phyloP scores from a whole-genome alignment of 164 flowering plant genomes.

The Stephania cephalantha region DNA sequence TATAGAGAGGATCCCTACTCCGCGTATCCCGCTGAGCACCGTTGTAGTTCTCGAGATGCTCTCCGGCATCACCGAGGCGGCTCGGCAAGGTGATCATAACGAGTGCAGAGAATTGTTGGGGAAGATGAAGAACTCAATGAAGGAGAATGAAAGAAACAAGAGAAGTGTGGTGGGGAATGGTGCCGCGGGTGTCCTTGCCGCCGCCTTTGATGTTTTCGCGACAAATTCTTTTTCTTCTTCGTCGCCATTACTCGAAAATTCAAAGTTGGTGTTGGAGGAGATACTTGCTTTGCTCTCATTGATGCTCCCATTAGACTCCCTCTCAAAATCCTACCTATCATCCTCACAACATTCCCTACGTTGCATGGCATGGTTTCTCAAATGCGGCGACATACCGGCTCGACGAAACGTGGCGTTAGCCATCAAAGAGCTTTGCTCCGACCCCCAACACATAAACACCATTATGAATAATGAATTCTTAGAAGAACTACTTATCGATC shows the following conservation, averaged over 20 bases:
- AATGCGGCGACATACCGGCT: conserved; percentile 29
- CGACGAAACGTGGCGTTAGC: conserved; percentile 42
- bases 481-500: conserved; percentile 37
- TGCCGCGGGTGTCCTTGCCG: conserved; percentile 24
- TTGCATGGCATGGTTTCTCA: conserved; percentile 42
- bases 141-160: conserved; percentile 60
- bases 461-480: conserved; percentile 14
- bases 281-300: conserved; percentile 28
- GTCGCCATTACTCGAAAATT: conserved; percentile 8
- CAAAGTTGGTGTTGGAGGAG: conserved; percentile 33
- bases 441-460: conserved; percentile 15
- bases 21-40: conserved; percentile 46
- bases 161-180: conserved; percentile 36
- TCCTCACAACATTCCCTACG: conserved; percentile 32
- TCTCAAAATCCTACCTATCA: conserved; percentile 26
- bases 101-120: conserved; percentile 33
- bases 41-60: conserved; percentile 35
- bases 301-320: conserved; percentile 37
- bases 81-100: conserved; percentile 14
- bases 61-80: conserved; percentile 18
- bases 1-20: conserved; percentile 79
- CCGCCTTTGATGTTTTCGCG: conserved; percentile 38
- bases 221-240: background rate
- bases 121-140: conserved; percentile 33
- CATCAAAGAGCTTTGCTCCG: conserved; percentile 38